phyloP scores from a whole-genome alignment of 257 asterid species.

The Jaltomata sinuosa region DNA sequence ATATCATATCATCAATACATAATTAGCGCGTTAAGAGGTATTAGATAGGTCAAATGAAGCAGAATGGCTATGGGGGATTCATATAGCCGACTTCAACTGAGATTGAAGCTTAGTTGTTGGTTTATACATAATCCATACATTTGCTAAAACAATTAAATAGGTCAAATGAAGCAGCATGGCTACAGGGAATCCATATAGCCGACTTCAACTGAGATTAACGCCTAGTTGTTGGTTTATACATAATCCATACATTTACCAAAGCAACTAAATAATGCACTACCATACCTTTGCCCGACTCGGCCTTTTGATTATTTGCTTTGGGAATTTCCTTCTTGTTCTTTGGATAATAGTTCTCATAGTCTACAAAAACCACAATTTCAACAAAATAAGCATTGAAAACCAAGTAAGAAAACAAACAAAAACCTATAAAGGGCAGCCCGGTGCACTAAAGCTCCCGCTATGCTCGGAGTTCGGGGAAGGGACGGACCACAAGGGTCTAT shows the following conservation, averaged over 20 bases:
- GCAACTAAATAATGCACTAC: background rate
- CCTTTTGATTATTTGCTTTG: conserved; percentile 36
- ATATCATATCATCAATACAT: background rate
- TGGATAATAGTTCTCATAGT: conserved; percentile 55
- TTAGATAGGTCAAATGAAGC: background rate
- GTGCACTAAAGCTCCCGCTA: too few relatives aligned
- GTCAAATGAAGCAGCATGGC: background rate
- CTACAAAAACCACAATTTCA: conserved; percentile 29
- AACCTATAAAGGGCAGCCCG: too few relatives aligned
- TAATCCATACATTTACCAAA: background rate
- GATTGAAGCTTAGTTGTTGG: background rate
- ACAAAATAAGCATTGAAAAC: background rate
- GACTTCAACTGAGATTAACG: background rate
- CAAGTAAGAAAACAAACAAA: background rate
- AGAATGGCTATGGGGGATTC: background rate
- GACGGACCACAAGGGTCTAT: too few relatives aligned
- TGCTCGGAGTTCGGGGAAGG: too few relatives aligned
- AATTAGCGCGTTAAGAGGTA: background rate
- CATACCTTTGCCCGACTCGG: conserved; percentile 46
- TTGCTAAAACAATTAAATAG: background rate
- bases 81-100: background rate
- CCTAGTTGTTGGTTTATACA: background rate
- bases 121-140: background rate
- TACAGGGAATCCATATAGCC: background rate
- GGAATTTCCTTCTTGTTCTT: conserved; percentile 47